phyloP scores from a whole-genome alignment of 345 rosid species.

The Brassica nigra region DNA sequence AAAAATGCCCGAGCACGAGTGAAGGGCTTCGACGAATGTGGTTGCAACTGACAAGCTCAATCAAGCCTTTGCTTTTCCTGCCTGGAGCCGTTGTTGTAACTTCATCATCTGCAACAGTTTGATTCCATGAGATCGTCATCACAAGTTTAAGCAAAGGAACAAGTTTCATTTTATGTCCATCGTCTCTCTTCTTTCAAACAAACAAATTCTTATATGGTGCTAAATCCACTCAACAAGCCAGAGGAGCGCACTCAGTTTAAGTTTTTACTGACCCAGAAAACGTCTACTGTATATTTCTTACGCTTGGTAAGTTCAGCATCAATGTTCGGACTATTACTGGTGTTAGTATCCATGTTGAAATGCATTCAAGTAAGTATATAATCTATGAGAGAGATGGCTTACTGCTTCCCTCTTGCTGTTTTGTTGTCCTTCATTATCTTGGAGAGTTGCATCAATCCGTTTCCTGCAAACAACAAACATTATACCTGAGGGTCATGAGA shows the following conservation, averaged over 20 bases:
- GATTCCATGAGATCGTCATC: conserved; percentile 16
- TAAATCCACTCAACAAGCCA: conserved; percentile 4
- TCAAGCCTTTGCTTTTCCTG: conserved; percentile 85
- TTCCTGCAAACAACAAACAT: conserved; percentile 53
- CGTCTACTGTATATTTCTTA: background rate
- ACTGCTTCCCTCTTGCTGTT: conserved; percentile 90
- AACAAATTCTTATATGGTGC: conserved; percentile 7
- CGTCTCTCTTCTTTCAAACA: background rate
- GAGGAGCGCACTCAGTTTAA: background rate
- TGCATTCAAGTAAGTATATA: conserved; percentile 10
- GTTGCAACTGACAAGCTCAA: background rate
- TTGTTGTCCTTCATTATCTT: conserved; percentile 91
- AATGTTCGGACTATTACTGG: background rate
- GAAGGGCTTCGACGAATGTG: background rate
- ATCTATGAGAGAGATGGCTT: conserved; percentile 27
- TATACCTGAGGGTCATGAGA: conserved; percentile 11
- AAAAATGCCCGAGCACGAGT: background rate
- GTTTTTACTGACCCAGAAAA: background rate
- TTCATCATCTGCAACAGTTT: conserved; percentile 61
- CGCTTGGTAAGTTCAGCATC: background rate
- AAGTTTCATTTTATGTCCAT: background rate
- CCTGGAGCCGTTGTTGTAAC: conserved; percentile 84
- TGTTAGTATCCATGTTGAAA: background rate
- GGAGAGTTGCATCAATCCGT: conserved; percentile 83
- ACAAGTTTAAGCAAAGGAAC: background rate